Percentiles rank a stretch among this genome's conserved stretches.
These are phyloP conservation scores for Colletotrichum sidae DNA, from an alignment of 2,329 filamentous ascomycete genomes.

Conservation along the genomic window DNA sequence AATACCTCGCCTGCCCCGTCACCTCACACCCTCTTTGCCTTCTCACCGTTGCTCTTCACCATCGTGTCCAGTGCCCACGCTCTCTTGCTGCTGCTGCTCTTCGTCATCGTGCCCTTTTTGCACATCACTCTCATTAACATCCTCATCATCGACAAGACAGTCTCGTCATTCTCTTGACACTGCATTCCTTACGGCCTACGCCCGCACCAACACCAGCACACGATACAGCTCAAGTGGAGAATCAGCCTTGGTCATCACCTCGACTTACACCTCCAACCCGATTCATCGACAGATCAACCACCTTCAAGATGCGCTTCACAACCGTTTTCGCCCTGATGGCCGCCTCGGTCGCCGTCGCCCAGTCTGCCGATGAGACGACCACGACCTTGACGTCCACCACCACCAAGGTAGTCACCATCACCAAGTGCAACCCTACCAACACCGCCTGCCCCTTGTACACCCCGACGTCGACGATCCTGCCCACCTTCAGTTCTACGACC, in stretches of 20 bases:
- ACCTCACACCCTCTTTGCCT: slow-evolving; percentile 4
- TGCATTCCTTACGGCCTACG: slow-evolving; percentile 17
- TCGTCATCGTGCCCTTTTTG: slow-evolving; percentile 33
- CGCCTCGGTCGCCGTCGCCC: slow-evolving; percentile 52
- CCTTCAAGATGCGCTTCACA: slow-evolving; percentile 59
- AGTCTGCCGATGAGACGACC: slow-evolving; percentile 47
- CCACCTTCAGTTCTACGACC: slow-evolving; percentile 38
- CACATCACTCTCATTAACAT: slow-evolving; percentile 29
- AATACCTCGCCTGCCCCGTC: slow-evolving; percentile 35
- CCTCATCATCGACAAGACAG: slow-evolving; percentile 32
- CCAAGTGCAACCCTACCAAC: slow-evolving; percentile 57
- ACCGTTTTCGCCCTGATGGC: slow-evolving; percentile 55
- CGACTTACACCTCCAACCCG: slow-evolving; percentile 20
- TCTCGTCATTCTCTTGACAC: slow-evolving; percentile 29
- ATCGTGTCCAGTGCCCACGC: slow-evolving; percentile 33
- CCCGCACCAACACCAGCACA: slow-evolving; percentile 2
- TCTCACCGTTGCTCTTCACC: slow-evolving; percentile 19
- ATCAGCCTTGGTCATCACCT: slow-evolving; percentile 19
- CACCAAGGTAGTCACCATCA: slow-evolving; percentile 59
- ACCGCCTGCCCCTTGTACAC: slow-evolving; percentile 56
- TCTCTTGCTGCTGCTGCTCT: slow-evolving; percentile 34
- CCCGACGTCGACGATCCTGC: slow-evolving; percentile 43
- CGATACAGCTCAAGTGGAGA: slow-evolving; percentile 5
- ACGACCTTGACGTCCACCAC: slow-evolving; percentile 58
- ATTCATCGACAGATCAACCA: slow-evolving; percentile 21